Evolutionary conservation across 495 filamentous ascomycete genomes (phyloP).

Genomic region (Penicillium canariense): DNA sequence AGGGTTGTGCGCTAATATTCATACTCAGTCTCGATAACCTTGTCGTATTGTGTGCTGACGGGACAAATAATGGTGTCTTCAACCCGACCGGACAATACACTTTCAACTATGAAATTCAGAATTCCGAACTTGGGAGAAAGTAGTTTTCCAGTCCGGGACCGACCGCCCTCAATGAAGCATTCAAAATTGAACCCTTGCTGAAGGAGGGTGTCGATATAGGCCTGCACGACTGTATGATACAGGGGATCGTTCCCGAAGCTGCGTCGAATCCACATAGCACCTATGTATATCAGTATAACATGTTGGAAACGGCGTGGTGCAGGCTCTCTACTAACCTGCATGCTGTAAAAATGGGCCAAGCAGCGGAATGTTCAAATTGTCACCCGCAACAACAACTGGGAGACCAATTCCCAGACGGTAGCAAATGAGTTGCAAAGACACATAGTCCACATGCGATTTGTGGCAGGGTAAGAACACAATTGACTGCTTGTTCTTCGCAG

Average conservation of each 20-base stretch:
- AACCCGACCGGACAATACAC: conserved; percentile 80
- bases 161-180: conserved; percentile 94
- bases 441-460: conserved; percentile 92
- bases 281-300: conserved; percentile 36
- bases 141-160: conserved; percentile 90
- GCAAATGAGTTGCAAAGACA: conserved; percentile 89
- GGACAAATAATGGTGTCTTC: conserved; percentile 90
- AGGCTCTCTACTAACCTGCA: conserved; percentile 55
- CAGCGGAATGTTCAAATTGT: conserved; percentile 92
- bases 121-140: conserved; percentile 96
- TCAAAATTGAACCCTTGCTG: conserved; percentile 91
- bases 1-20: conserved; percentile 3
- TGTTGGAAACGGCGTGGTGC: neutral
- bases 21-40: conserved; percentile 91
- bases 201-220: conserved; percentile 91
- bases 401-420: conserved; percentile 86
- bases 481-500: conserved; percentile 82
- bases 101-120: conserved; percentile 85
- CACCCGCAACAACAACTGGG: conserved; percentile 91
- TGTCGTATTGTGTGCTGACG: conserved; percentile 97
- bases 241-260: conserved; percentile 90
- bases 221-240: conserved; percentile 86
- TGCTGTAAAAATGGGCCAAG: conserved; percentile 90
- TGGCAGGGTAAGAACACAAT: conserved; percentile 96
- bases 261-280: conserved; percentile 94